Base-by-base conservation (phyloP, 2,329 filamentous ascomycete genomes). In the Alternaria longipes region DNA sequence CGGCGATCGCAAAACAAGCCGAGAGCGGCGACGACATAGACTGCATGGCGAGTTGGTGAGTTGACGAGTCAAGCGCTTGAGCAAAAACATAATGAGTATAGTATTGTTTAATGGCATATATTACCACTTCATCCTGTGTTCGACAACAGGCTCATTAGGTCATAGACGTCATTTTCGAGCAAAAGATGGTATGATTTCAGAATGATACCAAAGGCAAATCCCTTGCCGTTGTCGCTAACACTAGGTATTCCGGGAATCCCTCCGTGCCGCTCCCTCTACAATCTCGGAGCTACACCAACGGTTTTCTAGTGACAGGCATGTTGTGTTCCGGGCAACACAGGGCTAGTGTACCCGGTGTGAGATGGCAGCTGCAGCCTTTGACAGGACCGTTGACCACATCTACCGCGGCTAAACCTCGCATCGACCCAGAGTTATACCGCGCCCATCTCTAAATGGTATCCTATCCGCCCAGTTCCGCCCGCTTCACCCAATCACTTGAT, bases 401-500 rank as follows among this genome's bases (percentile, higher is more conserved):
- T 38, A 41, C 42, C 42, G 30, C 46, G 50, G 56, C 34, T 59
- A 59, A 49, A 47, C 42, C n/a, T 42, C 14, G 34, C 42, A 20
- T 8, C 34, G 45, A 45, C 42, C 41, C 50, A 30, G 42, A 47
- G 38, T 30, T 8, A 18, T 22, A 26, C 42, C 50, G 26, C 32
- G n/a, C 22, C 24, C 36, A 46, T 14, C 45, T 28, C 8, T 36
- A 40, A 42, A 3, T 16, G 36, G 57, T 32, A 60, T 54, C 14
- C 38, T 47, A 45, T 6, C 57, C 57, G 57, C 52, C 47, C 1
- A 3, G 12, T 42, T 24, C 41, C 20, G 18, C 9, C 14, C 9
- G 16, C 26, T 36, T 34, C 26, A 41, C 41, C 63, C 63, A 65
- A 64, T 64, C 56, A 52, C 8, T 18, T 28, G 18, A 50, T 64